A percentile compares a stretch with the other conserved stretches of the same genome.
Conservation (phyloP, 2,329 filamentous ascomycete genomes). For the Penicillium sp. region DNA sequence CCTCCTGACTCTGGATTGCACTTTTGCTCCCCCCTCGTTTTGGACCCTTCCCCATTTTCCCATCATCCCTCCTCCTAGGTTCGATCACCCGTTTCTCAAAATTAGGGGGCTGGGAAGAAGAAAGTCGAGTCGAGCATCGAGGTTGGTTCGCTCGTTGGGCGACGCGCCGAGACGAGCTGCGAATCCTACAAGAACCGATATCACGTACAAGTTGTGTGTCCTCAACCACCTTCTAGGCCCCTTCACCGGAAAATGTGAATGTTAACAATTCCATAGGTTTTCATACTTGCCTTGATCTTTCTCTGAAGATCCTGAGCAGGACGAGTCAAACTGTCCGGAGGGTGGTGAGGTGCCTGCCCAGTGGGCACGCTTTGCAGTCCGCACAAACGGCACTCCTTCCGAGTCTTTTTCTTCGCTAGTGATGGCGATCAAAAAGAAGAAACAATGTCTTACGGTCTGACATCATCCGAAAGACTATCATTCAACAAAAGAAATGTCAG, state of each 20-base stretch:
- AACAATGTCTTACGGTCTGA: conserved; percentile 17
- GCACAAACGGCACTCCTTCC: conserved; percentile 1
- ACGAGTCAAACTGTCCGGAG: neutral
- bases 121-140: conserved; percentile 11
- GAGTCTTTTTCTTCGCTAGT: neutral
- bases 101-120: conserved; percentile 26
- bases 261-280: conserved; percentile 6
- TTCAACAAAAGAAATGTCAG: conserved; percentile 17
- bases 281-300: neutral
- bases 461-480: conserved; percentile 19
- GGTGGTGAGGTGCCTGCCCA: neutral
- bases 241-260: neutral
- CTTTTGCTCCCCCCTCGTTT: neutral
- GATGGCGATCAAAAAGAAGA: conserved; percentile 10
- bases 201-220: conserved; percentile 8
- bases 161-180: conserved; percentile 6
- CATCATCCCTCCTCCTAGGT: conserved; percentile 1
- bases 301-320: neutral
- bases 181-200: conserved; percentile 21
- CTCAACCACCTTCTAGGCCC: neutral
- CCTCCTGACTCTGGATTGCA: neutral
- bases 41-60: neutral
- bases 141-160: conserved; percentile 17
- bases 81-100: conserved; percentile 8
- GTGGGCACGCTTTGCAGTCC: neutral